Evolutionary conservation across 2,329 filamentous ascomycete species (phyloP).

Genomic region (Celoporthe dispersa): DNA sequence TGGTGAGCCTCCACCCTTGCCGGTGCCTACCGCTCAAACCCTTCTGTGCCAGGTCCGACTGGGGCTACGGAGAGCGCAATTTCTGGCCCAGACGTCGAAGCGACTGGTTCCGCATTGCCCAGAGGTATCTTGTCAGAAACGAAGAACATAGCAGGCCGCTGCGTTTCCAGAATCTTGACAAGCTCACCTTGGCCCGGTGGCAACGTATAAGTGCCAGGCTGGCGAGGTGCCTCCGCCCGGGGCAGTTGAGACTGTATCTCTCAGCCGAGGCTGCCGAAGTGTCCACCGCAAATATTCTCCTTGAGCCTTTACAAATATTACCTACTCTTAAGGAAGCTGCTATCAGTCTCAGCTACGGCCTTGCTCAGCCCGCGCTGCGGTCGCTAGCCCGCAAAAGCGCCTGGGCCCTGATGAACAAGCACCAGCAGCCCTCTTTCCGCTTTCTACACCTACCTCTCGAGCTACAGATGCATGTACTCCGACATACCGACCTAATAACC

Average conservation of each 20-base stretch:
- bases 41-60: constrained; percentile 1
- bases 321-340: neutral
- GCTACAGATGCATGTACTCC: constrained; percentile 1
- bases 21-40: neutral
- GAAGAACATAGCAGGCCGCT: neutral
- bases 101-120: neutral
- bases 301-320: neutral
- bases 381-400: neutral
- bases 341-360: neutral
- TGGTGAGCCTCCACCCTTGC: constrained; percentile 1
- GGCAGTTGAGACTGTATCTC: neutral
- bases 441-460: neutral
- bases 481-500: neutral
- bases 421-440: neutral
- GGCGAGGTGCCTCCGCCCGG: neutral
- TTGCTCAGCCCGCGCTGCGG: neutral
- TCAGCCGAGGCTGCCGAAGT: neutral
- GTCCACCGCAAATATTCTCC: neutral
- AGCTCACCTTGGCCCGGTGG: neutral
- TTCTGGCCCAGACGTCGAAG: constrained; percentile 1
- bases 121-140: neutral
- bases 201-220: neutral
- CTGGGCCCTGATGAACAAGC: constrained; percentile 6
- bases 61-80: neutral
- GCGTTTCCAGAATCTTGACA: neutral